Conservation (phyloP, 1,284 basidiomycete genomes). For the Naganishia sp. region DNA sequence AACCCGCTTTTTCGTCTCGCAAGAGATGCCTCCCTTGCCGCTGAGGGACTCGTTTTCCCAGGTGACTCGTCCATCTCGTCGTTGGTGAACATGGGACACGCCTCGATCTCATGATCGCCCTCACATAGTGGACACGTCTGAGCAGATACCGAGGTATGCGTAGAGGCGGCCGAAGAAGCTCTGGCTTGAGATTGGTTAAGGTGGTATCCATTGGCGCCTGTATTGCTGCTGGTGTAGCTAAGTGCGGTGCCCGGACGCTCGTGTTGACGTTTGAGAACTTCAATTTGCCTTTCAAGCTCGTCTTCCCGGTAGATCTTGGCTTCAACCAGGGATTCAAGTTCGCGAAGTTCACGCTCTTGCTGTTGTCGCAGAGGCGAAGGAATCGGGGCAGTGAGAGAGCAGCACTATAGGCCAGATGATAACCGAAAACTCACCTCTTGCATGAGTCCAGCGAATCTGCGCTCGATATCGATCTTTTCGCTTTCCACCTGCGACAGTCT, state of each 20-base stretch:
- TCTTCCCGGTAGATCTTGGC: slow-evolving; percentile 95
- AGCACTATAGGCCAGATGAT: background rate
- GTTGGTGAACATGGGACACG: slow-evolving; percentile 49
- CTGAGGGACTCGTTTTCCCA: slow-evolving; percentile 27
- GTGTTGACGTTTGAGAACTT: slow-evolving; percentile 61
- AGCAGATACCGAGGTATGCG: slow-evolving; percentile 19
- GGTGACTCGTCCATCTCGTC: slow-evolving; percentile 33
- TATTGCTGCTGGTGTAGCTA: slow-evolving; percentile 22
- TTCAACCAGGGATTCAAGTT: slow-evolving; percentile 84
- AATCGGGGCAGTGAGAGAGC: background rate
- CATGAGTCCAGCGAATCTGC: slow-evolving; percentile 42
- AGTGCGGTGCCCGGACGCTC: slow-evolving; percentile 34
- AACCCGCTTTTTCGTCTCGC: slow-evolving; percentile 33
- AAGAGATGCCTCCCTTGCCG: background rate
- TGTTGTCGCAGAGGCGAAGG: slow-evolving; percentile 45
- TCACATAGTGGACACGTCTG: slow-evolving; percentile 50
- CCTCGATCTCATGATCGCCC: slow-evolving; percentile 51
- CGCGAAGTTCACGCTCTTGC: slow-evolving; percentile 86
- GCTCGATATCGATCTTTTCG: slow-evolving; percentile 42
- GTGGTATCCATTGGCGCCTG: background rate
- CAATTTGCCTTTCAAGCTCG: slow-evolving; percentile 82
- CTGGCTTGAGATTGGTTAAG: slow-evolving; percentile 6
- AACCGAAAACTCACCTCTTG: slow-evolving; percentile 42
- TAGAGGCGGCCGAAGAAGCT: slow-evolving; percentile 4
- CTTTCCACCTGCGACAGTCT: slow-evolving; percentile 39